Evolutionary conservation across 768 basidiomycete genomes (phyloP).

Genomic region (Macrolepiota albuminosa): DNA sequence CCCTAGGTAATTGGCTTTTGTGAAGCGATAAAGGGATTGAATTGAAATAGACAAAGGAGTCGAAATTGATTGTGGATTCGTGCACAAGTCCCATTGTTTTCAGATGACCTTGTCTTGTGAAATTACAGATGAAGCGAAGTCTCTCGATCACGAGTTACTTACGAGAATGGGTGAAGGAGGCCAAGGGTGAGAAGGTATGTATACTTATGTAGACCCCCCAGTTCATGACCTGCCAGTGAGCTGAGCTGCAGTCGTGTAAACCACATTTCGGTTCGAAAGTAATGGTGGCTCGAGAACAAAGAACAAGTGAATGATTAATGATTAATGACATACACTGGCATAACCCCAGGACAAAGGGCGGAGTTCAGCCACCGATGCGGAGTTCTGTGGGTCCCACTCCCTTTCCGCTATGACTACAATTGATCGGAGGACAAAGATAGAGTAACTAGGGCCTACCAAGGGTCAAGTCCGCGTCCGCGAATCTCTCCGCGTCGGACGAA

Average conservation of each 20-base stretch:
- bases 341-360: background rate
- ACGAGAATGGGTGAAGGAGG: background rate
- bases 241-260: background rate
- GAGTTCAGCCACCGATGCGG: background rate
- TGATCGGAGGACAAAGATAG: background rate
- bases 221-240: too few relatives aligned
- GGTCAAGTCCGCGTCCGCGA: background rate
- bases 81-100: too few relatives aligned
- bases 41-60: too few relatives aligned
- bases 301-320: background rate
- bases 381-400: background rate
- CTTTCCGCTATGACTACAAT: background rate
- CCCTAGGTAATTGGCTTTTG: too few relatives aligned
- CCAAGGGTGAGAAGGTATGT: background rate
- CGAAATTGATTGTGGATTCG: too few relatives aligned
- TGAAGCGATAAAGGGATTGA: too few relatives aligned
- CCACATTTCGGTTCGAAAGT: background rate
- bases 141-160: background rate
- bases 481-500: constrained; percentile 3
- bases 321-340: background rate
- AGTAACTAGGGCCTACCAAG: too few relatives aligned
- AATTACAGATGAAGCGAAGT: background rate
- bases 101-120: too few relatives aligned
- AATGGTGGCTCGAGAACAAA: background rate
- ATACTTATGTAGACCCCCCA: background rate